Conservation (phyloP, 192 early-diverging fungal genomes). For the Coemansia sp. region DNA sequence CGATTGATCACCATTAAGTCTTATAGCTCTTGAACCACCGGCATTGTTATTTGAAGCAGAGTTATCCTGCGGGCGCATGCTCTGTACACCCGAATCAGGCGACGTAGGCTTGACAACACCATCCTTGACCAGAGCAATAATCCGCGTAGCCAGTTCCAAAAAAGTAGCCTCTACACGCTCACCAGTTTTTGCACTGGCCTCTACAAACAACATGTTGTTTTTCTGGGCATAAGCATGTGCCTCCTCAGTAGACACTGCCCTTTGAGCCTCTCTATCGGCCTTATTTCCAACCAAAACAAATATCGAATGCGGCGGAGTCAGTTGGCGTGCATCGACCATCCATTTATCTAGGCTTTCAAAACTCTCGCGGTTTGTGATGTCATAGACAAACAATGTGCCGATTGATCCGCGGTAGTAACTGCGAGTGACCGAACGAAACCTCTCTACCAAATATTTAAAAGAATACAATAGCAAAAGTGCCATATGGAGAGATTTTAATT, state of each 20-base stretch:
- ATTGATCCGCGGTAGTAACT: constrained; percentile 81
- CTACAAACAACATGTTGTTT: constrained; percentile 57
- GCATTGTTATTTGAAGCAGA: background rate
- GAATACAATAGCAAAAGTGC: background rate
- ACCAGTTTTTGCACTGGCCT: constrained; percentile 64
- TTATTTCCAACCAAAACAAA: constrained; percentile 75
- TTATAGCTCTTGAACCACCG: background rate
- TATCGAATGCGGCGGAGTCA: constrained; percentile 64
- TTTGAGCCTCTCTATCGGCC: constrained; percentile 32
- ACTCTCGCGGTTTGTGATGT: constrained; percentile 66
- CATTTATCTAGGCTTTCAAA: constrained; percentile 63
- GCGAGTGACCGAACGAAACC: constrained; percentile 65
- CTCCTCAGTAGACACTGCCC: constrained; percentile 51
- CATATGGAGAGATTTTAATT: too few species aligned
- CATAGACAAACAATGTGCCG: constrained; percentile 75
- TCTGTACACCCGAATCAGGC: constrained; percentile 50
- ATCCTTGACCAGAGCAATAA: constrained; percentile 18
- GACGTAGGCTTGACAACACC: constrained; percentile 25
- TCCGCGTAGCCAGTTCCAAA: constrained; percentile 22
- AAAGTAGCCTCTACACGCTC: constrained; percentile 53
- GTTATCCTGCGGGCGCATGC: constrained; percentile 33
- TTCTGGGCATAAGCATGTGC: constrained; percentile 54
- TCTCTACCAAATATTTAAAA: constrained; percentile 28
- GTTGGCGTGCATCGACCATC: constrained; percentile 61
- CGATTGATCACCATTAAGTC: background rate